These are phyloP conservation scores for Mycena albidolilacea DNA, from an alignment of 768 basidiomycete species.

Conservation along the genomic window DNA sequence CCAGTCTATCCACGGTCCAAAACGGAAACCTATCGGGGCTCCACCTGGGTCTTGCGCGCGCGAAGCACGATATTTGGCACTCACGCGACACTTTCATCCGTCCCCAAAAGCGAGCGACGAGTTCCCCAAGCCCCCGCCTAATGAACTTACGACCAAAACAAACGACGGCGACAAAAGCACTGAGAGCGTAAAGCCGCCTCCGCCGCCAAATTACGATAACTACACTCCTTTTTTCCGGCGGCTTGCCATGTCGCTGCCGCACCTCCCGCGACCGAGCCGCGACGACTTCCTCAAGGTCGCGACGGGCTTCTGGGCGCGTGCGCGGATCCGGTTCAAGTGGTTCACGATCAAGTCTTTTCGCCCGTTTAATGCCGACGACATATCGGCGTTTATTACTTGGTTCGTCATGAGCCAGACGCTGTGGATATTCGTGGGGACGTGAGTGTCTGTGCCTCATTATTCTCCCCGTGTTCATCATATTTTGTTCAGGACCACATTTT, in stretches of 20 bases:
- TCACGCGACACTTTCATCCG: constrained; percentile 33
- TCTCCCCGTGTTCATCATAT: constrained; percentile 5
- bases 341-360: constrained; percentile 95
- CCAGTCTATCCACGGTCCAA: constrained; percentile 41
- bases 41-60: constrained; percentile 8
- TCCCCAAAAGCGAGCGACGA: constrained; percentile 29
- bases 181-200: constrained; percentile 20
- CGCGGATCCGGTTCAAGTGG: constrained; percentile 96
- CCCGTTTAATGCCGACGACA: constrained; percentile 96
- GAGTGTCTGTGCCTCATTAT: constrained; percentile 49
- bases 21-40: constrained; percentile 15
- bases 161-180: background rate
- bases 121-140: constrained; percentile 18
- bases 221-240: constrained; percentile 87
- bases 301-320: constrained; percentile 91
- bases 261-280: constrained; percentile 83
- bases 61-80: constrained; percentile 1
- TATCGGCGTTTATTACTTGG: constrained; percentile 96
- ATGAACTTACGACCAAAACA: constrained; percentile 26
- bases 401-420: constrained; percentile 95
- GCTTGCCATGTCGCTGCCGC: constrained; percentile 85
- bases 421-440: constrained; percentile 97
- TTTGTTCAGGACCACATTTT: constrained; percentile 87
- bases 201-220: constrained; percentile 66
- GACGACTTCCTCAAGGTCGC: constrained; percentile 93